These are phyloP conservation scores for Crataegus laevigata DNA, from an alignment of 306 rosid genomes.

Conservation along the genomic window DNA sequence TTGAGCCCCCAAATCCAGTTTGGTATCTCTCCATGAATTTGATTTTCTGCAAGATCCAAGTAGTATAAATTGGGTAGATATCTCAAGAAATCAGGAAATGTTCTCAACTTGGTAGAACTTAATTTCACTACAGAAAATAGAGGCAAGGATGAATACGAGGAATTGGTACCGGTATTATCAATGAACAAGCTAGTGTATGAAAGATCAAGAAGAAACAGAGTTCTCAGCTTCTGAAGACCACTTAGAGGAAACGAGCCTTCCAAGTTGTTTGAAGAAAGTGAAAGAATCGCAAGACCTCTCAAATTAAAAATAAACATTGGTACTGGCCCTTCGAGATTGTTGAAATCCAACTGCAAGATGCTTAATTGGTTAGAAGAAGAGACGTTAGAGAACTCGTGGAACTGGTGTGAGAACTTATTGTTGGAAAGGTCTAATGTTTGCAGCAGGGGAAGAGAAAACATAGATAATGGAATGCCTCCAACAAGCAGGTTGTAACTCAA, in stretches of 20 bases:
- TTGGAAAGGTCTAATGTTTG: accelerated
- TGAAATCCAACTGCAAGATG: background rate
- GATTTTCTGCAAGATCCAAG: background rate
- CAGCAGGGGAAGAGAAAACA: background rate
- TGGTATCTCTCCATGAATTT: background rate
- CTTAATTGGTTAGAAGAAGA: background rate
- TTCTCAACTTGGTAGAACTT: background rate
- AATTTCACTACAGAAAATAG: accelerated
- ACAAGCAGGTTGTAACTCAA: background rate
- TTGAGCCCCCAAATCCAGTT: background rate
- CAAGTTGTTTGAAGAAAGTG: background rate
- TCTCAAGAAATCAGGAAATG: background rate
- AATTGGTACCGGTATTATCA: background rate
- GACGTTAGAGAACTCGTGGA: background rate
- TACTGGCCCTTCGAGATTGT: conserved; percentile 10
- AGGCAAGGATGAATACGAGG: background rate
- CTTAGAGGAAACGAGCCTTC: background rate
- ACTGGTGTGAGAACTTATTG: background rate
- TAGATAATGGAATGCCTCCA: background rate
- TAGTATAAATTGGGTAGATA: background rate
- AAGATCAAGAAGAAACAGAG: background rate
- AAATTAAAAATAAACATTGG: background rate
- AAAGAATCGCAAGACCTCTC: background rate
- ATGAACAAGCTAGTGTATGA: background rate
- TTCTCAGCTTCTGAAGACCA: background rate